A percentile compares a stretch with the other conserved stretches of the same genome.
Evolutionary conservation across 805 yeast species (phyloP).

Genomic region (Zygoascus bituminiphila): DNA sequence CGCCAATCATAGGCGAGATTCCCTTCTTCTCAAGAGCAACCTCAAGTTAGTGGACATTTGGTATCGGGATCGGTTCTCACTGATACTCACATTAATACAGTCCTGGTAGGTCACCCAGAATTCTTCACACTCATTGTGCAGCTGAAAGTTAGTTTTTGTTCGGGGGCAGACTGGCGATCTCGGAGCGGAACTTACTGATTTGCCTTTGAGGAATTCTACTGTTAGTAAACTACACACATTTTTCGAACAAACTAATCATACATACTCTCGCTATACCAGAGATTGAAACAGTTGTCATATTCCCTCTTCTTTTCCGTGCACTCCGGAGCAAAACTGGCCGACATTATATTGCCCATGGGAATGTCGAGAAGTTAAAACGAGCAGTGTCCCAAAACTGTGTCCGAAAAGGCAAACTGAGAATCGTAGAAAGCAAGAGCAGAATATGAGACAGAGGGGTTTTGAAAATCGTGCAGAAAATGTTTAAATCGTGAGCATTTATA

Average conservation of each 20-base stretch:
- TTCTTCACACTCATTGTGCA: slow-evolving; percentile 74
- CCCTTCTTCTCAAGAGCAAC: slow-evolving; percentile 59
- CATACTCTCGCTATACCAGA: slow-evolving; percentile 84
- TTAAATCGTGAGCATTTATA: no score
- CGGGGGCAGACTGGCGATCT: background rate
- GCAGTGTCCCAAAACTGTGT: no score
- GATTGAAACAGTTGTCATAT: slow-evolving; percentile 89
- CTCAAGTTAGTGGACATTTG: slow-evolving; percentile 20
- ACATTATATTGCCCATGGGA: slow-evolving; percentile 62
- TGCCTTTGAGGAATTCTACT: slow-evolving; percentile 37
- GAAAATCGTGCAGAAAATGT: no score
- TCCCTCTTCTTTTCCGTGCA: slow-evolving; percentile 79
- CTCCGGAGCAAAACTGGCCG: slow-evolving; percentile 93
- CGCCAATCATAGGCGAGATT: slow-evolving; percentile 74
- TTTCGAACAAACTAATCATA: slow-evolving; percentile 8
- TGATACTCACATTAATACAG: slow-evolving; percentile 61
- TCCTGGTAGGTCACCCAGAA: slow-evolving; percentile 81
- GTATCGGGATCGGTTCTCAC: background rate
- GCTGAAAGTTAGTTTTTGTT: background rate
- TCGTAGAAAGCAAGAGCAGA: no score
- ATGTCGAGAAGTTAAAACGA: background rate
- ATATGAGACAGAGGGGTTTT: no score
- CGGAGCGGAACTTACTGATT: slow-evolving; percentile 35
- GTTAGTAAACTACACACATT: slow-evolving; percentile 3
- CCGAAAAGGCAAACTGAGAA: no score